Evolutionary conservation across 306 rosid genomes (phyloP).

Genomic region (Glycyrrhiza uralensis): DNA sequence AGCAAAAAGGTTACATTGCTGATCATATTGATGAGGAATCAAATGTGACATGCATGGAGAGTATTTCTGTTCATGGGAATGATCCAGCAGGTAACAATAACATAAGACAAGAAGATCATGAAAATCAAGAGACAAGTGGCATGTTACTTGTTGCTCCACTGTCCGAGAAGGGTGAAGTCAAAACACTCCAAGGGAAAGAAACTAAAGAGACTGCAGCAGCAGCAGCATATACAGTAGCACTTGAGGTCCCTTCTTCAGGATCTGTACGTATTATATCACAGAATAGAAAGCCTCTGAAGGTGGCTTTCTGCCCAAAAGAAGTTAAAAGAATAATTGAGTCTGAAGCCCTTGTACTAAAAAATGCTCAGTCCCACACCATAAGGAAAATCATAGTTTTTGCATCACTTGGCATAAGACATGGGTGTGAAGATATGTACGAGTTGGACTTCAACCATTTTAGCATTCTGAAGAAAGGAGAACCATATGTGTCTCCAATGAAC

Average conservation of each 20-base stretch:
- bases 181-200: slow-evolving; percentile 27
- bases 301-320: slow-evolving; percentile 86
- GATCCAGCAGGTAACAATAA: slow-evolving; percentile 26
- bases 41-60: slow-evolving; percentile 13
- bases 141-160: slow-evolving; percentile 8
- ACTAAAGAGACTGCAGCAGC: slow-evolving; percentile 18
- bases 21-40: slow-evolving; percentile 29
- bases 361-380: slow-evolving; percentile 78
- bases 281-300: slow-evolving; percentile 55
- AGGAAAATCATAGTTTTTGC: slow-evolving; percentile 86
- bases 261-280: slow-evolving; percentile 29
- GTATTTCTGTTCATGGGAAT: background rate
- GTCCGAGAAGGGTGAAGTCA: slow-evolving; percentile 25
- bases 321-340: slow-evolving; percentile 65
- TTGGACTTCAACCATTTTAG: slow-evolving; percentile 76
- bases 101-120: slow-evolving; percentile 30
- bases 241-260: slow-evolving; percentile 27
- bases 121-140: slow-evolving; percentile 24
- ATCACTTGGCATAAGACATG: slow-evolving; percentile 84
- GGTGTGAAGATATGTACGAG: slow-evolving; percentile 81
- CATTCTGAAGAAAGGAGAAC: slow-evolving; percentile 74
- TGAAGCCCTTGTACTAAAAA: slow-evolving; percentile 45
- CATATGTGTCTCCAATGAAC: slow-evolving; percentile 48
- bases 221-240: slow-evolving; percentile 12
- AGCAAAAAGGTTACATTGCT: slow-evolving; percentile 1